Evolutionary conservation across 345 rosid species (phyloP), one percentile per base, ranked within the genome.

Genomic region (Pistacia integerrima): DNA sequence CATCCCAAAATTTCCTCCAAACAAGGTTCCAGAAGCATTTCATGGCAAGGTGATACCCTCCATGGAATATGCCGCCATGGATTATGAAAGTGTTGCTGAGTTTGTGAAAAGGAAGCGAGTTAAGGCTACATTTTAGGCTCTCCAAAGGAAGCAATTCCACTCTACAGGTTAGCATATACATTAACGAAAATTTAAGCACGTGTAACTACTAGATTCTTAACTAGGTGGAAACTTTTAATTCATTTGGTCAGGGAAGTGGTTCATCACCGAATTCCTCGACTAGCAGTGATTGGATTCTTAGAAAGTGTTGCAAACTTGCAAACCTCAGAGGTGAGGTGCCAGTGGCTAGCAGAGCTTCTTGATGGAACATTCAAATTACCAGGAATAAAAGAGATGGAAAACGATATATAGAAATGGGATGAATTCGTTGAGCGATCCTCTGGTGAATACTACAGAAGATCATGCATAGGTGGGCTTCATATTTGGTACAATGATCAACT

Each of bases 401-500:
- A 78, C 33, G 84, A 87, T 30, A 59, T 73, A 48, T 70, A 6
- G 57, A 70, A 73, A 33, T 87, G 86, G 90, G 79, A 81, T 16
- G 36, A 64, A 57, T 81, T 63, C 70, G 70, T 46, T 83, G 81
- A 87, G 79, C 58, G 18, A 59, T 82, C 49, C 60, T 71, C 86
- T 2, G 79, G 80, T 2, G 7, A 30, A 13, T 67, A 84, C 64
- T 82, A 74, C 70, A 73, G 70, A 60, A 83, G 80, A 61, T 81
- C 84, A 28, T 81, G 85, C 80, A 84, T 83, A 7, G 86, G 65
- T 25, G 77, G 69, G 4, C 72, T 79, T 36, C 84, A 81, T 49
- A 79, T 82, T 28, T 87, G 90, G 86, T 77, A 84, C 77, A 84
- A 81, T 73, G 86, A 84, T 67, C 85, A 73, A 56, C 58, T 82